phyloP scores from a whole-genome alignment of 768 basidiomycete species.

The Tylopilus sp. region DNA sequence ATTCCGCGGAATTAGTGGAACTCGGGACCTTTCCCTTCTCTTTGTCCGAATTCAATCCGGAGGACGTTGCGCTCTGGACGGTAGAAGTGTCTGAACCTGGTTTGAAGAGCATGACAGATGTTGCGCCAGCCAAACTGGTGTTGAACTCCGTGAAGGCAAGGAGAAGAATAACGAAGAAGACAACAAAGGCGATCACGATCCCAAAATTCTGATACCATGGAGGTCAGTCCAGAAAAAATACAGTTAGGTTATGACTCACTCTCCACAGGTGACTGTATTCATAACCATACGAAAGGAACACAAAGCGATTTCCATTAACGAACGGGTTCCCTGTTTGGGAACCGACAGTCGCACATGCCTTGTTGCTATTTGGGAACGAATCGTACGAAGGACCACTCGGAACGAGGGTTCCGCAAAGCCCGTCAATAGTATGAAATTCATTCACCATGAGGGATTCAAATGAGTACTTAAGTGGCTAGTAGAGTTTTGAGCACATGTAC shows the following conservation, averaged over 20 bases:
- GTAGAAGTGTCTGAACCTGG: slow-evolving; percentile 42
- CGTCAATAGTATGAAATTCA: slow-evolving; percentile 73
- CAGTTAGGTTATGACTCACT: slow-evolving; percentile 22
- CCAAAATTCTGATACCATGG: slow-evolving; percentile 53
- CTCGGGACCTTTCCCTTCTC: slow-evolving; percentile 25
- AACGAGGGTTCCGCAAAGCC: slow-evolving; percentile 54
- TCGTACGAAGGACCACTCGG: slow-evolving; percentile 65
- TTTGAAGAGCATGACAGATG: slow-evolving; percentile 61
- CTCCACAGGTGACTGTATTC: slow-evolving; percentile 47
- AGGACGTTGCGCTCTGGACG: background rate
- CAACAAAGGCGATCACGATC: slow-evolving; percentile 61
- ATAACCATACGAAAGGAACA: slow-evolving; percentile 42
- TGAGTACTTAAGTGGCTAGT: slow-evolving; percentile 50
- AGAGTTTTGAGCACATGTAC: background rate
- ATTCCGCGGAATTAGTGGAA: slow-evolving; percentile 1
- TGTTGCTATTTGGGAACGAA: slow-evolving; percentile 53
- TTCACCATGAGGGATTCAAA: slow-evolving; percentile 78
- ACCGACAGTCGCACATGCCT: slow-evolving; percentile 75
- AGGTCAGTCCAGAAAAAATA: background rate
- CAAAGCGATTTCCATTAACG: slow-evolving; percentile 62
- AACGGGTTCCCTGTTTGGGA: slow-evolving; percentile 53
- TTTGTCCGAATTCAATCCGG: slow-evolving; percentile 26
- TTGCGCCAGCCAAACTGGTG: slow-evolving; percentile 33
- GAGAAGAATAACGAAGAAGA: slow-evolving; percentile 53
- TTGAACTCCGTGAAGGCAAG: slow-evolving; percentile 59